A percentile compares a stretch with the other conserved stretches of the same genome.
phyloP scores from a whole-genome alignment of 441 rosid species.

The Erodium moschatum region DNA sequence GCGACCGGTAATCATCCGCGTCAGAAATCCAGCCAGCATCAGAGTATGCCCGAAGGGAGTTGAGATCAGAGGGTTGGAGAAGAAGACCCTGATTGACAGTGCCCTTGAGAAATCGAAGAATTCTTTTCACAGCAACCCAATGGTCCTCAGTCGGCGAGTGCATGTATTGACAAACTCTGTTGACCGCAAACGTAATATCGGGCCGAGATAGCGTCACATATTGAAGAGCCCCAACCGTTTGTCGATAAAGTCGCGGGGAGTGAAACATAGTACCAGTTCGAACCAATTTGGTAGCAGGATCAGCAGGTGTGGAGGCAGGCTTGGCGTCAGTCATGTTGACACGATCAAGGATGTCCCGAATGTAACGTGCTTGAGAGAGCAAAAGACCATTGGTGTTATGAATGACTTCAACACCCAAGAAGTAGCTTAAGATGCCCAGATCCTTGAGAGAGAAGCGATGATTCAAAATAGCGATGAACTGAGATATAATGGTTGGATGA shows the following conservation, averaged over 20 bases:
- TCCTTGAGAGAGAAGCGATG: neutral
- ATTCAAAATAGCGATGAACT: neutral
- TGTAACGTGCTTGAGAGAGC: neutral
- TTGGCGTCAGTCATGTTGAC: neutral
- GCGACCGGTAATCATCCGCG: neutral
- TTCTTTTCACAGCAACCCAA: neutral
- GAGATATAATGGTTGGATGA: neutral
- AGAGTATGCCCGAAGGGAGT: neutral
- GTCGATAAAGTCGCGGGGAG: neutral
- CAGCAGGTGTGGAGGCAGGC: neutral
- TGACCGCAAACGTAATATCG: neutral
- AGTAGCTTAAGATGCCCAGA: neutral
- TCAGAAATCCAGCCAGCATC: neutral
- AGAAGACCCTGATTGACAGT: neutral
- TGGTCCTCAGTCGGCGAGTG: neutral
- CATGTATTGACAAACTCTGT: neutral
- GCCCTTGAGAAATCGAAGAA: neutral
- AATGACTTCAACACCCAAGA: neutral
- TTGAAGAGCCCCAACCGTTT: conserved; percentile 4
- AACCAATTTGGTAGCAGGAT: neutral
- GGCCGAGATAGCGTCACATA: neutral
- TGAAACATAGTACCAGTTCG: too few species aligned
- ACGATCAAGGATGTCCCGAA: neutral
- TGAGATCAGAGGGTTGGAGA: neutral
- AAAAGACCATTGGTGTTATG: neutral